Percentiles rank a stretch among this genome's conserved stretches.
Conservation (phyloP, 192 early-diverging fungal genomes). For the Mortierella antarctica region DNA sequence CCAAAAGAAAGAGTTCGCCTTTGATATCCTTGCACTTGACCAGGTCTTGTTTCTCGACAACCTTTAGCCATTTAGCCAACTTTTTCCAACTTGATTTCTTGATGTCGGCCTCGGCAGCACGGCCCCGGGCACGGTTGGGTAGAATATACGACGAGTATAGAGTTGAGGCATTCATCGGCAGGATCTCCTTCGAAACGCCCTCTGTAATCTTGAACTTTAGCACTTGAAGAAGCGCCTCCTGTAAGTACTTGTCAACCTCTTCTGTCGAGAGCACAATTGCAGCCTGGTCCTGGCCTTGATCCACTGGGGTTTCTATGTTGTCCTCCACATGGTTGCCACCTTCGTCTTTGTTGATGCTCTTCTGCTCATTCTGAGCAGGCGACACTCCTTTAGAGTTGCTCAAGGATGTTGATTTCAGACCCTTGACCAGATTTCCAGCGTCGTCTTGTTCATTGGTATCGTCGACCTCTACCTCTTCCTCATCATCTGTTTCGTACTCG, state of each 20-base stretch:
- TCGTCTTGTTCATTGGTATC: background rate
- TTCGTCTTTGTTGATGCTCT: background rate
- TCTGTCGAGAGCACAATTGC: constrained; percentile 24
- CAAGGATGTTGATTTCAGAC: background rate
- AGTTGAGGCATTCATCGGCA: constrained; percentile 81
- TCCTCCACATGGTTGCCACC: constrained; percentile 14
- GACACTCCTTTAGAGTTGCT: constrained; percentile 10
- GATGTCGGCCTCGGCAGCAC: constrained; percentile 73
- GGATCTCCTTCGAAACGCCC: constrained; percentile 59
- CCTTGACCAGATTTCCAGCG: background rate
- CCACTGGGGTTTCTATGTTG: background rate
- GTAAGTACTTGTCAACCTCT: constrained; percentile 84
- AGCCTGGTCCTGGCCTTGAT: background rate
- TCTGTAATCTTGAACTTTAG: constrained; percentile 74
- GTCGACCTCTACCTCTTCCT: constrained; percentile 17
- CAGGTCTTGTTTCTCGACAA: constrained; percentile 85
- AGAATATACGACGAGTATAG: constrained; percentile 84
- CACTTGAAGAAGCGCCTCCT: constrained; percentile 74
- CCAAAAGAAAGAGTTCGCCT: constrained; percentile 68
- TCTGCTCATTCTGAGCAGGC: constrained; percentile 1
- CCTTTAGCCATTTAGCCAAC: constrained; percentile 88
- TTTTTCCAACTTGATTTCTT: constrained; percentile 91
- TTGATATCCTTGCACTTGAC: constrained; percentile 85
- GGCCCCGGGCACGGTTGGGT: constrained; percentile 68
- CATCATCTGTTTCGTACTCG: constrained; percentile 32